These are phyloP conservation scores for Colletotrichum karsti DNA, from an alignment of 2,329 filamentous ascomycete genomes.

Conservation along the genomic window DNA sequence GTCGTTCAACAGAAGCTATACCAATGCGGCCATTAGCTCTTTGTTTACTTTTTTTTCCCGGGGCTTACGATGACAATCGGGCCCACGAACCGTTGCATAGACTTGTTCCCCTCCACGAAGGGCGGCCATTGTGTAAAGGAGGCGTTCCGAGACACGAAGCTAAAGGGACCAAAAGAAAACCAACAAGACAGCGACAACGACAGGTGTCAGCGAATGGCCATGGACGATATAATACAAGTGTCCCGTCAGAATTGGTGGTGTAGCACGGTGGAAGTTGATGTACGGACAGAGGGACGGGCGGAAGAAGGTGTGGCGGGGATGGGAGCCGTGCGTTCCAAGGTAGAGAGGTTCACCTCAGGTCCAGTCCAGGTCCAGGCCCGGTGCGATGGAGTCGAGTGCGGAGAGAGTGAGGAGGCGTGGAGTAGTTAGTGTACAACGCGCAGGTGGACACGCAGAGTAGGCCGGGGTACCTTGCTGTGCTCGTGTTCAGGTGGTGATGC, in stretches of 20 bases:
- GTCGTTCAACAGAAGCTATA: constrained; percentile 90
- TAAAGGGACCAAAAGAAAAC: constrained; percentile 22
- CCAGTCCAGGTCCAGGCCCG: constrained; percentile 3
- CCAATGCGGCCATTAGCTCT: constrained; percentile 31
- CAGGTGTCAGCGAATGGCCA: constrained; percentile 22
- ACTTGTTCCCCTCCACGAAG: constrained; percentile 54
- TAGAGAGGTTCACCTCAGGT: no score
- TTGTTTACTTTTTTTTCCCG: constrained; percentile 25
- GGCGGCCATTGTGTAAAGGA: constrained; percentile 44
- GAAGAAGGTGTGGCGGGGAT: constrained; percentile 20
- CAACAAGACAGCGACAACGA: not conserved
- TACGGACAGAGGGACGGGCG: not conserved
- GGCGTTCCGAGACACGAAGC: constrained; percentile 28
- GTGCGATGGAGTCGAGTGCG: constrained; percentile 11
- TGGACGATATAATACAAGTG: constrained; percentile 9
- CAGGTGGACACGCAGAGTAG: not conserved
- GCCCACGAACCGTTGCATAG: constrained; percentile 63
- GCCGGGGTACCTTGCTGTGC: constrained; percentile 14
- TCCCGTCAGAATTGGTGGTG: not conserved
- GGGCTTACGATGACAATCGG: not conserved
- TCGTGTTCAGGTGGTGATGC: not conserved
- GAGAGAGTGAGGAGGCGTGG: constrained; percentile 14
- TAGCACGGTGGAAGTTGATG: constrained; percentile 17
- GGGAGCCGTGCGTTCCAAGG: constrained; percentile 11
- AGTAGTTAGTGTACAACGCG: constrained; percentile 2